Percentiles rank a stretch among this genome's conserved stretches.
These are phyloP conservation scores for Leccinum arenicola DNA, from an alignment of 768 basidiomycete genomes.

Conservation along the genomic window DNA sequence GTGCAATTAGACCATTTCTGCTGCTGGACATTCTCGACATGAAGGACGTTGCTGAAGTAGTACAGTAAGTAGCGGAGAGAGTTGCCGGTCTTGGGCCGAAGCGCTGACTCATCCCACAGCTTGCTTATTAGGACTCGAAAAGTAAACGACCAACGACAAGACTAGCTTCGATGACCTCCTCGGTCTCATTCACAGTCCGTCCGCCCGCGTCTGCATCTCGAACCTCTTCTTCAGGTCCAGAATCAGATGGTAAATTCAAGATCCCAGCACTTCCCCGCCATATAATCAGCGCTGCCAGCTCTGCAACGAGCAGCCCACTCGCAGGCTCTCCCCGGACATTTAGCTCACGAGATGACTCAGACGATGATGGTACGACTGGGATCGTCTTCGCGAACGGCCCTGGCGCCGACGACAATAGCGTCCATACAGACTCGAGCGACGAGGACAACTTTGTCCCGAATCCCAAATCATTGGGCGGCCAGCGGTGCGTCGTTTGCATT, in stretches of 20 bases:
- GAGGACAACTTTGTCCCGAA: constrained; percentile 67
- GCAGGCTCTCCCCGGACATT: constrained; percentile 46
- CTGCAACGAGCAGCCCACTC: constrained; percentile 54
- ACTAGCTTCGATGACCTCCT: constrained; percentile 25
- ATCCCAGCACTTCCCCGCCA: constrained; percentile 60
- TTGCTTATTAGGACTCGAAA: not conserved
- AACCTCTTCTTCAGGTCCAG: constrained; percentile 58
- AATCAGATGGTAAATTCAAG: constrained; percentile 59
- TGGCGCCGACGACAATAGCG: constrained; percentile 27
- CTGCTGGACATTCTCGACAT: constrained; percentile 3
- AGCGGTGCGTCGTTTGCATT: constrained; percentile 72
- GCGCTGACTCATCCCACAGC: not conserved
- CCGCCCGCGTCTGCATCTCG: constrained; percentile 53
- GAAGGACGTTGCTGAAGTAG: not conserved
- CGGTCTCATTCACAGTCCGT: constrained; percentile 83
- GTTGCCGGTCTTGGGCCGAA: not conserved
- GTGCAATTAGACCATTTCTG: not conserved
- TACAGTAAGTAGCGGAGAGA: not conserved
- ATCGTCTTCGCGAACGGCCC: constrained; percentile 23
- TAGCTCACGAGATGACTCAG: constrained; percentile 26
- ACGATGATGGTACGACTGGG: constrained; percentile 25
- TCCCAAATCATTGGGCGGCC: constrained; percentile 69
- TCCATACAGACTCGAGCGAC: constrained; percentile 50
- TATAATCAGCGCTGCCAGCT: constrained; percentile 38
- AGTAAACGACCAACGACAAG: constrained; percentile 13